Evolutionary conservation across 169 alveolate genomes (phyloP), one percentile per base, ranked within the genome.

Genomic region (Eimeria sp.): DNA sequence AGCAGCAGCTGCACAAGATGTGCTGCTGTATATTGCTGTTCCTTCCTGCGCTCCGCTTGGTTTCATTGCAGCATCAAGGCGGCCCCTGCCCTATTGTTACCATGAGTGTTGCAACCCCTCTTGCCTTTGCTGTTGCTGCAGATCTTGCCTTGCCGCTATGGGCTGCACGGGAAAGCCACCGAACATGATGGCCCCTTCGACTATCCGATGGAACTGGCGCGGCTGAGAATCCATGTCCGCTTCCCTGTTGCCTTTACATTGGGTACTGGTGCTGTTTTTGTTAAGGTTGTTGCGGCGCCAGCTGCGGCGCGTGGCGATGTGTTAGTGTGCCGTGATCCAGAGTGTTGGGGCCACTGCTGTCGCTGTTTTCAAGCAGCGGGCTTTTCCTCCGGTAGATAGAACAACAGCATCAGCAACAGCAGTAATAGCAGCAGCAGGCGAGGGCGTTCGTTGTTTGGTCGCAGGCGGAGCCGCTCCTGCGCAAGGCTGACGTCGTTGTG

Each of bases 401-500:
- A 61, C 65, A 43, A 30, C 65, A 43, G 5, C 45, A 45, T 2
- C 89, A 84, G 30, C 76, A 84, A 84, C 25, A 54, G 92, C 47
- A 47, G 63, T 30, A 80, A 40, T 16, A 80, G 67, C 89, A 3
- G 65, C 63, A 20, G 67, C 70, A 18, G 16, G 61, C 10, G 2
- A 54, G 1, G 61, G 61, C 22, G 40, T 80, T 63, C 27, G 47
- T 14, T 34, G 49, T 11, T 49, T 18, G 45, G 30, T 49, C 34
- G 34, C 90, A 91, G 95, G 90, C 90, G 11, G 67, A 73, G 43
- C 78, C 89, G 49, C 61, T 94, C 9, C 61, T 94, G 40, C 58
- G 54, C 51, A 94, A 94, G 80, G 72, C 84, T 10, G 93, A 94
- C 89, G 96, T 87, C 49, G 54, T 94, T 93, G 98, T 98, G 43